Base-by-base conservation (phyloP, 192 early-diverging fungal species). In the Coemansia sp. region DNA sequence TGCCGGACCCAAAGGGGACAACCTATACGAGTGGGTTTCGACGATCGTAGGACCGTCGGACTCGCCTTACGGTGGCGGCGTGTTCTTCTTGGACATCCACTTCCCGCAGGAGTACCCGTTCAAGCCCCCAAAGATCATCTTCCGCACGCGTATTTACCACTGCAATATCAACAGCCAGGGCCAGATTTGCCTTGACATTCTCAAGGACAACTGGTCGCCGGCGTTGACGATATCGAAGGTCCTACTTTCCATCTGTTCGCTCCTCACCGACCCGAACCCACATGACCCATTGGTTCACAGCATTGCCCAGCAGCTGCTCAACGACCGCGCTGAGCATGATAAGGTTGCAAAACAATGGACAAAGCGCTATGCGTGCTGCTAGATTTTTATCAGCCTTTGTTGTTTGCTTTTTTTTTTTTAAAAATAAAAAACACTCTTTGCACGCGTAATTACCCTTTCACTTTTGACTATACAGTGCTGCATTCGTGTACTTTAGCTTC, bases 121-220 rank as follows among this genome's bases (percentile, higher is more conserved):
- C 85, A 94, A 94, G 73, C 92, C 97, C 48, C 95, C 97, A 79
- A 94, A 95, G 93, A 88, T 95, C 34, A 85, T 86, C 6, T 98
- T 93, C 85, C 88, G 91, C 36, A 98, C 97, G 23, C 89, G 91
- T 52, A 96, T 98, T 52, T 98, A 97, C 72, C 95, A 98, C 78
- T 97, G 95, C 87, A 98, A 98, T 73, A 93, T 98, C 80, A 95
- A 94, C 77, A 89, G 86, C 62, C 88, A 89, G 68, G 96, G 96
- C 14, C 86, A 86, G 55, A 96, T 98, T 62, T 98, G 96, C 81
- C 79, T 98, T 64, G 94, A 97, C 59, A 94, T 96, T 41, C 83
- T 98, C 39, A 98, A 98, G 81, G 95, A 98, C 71, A 95, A 98
- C 75, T 98, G 95, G 96, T 93, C 91, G 51, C 96, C 95, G 21